Percentiles rank a stretch among this genome's conserved stretches.
phyloP scores from a whole-genome alignment of 495 filamentous ascomycete genomes.

The Delitschia confertaspora region DNA sequence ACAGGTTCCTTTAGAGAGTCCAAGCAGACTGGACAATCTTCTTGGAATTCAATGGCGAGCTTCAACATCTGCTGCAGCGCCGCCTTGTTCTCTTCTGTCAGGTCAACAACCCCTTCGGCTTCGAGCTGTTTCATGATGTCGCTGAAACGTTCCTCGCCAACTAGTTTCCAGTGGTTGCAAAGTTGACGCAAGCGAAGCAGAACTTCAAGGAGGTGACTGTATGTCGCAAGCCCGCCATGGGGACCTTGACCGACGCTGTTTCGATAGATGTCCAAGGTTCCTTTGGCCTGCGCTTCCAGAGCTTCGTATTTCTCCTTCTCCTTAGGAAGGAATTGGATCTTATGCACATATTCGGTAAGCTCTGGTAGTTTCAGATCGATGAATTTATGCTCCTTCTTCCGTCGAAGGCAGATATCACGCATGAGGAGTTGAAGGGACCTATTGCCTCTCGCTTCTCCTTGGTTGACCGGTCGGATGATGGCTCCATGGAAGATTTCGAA shows the following conservation, averaged over 20 bases:
- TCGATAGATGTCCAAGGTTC: slow-evolving; percentile 56
- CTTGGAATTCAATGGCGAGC: slow-evolving; percentile 68
- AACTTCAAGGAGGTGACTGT: slow-evolving; percentile 67
- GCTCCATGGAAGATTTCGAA: slow-evolving; percentile 65
- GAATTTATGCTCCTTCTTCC: slow-evolving; percentile 85
- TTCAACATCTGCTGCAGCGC: slow-evolving; percentile 72
- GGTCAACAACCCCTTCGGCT: slow-evolving; percentile 52
- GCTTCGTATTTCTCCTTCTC: slow-evolving; percentile 76
- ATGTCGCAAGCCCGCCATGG: slow-evolving; percentile 39
- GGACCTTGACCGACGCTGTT: slow-evolving; percentile 32
- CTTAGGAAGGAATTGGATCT: slow-evolving; percentile 63
- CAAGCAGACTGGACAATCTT: slow-evolving; percentile 78
- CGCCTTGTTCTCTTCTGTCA: slow-evolving; percentile 63
- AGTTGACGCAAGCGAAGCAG: slow-evolving; percentile 77
- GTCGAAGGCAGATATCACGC: slow-evolving; percentile 70
- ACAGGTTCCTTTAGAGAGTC: slow-evolving; percentile 65
- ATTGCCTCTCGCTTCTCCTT: slow-evolving; percentile 50
- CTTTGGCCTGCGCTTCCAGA: slow-evolving; percentile 65
- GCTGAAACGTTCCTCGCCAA: slow-evolving; percentile 58
- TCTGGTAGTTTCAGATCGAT: slow-evolving; percentile 73
- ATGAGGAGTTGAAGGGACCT: slow-evolving; percentile 68
- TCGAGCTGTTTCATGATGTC: slow-evolving; percentile 61
- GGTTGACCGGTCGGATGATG: slow-evolving; percentile 61
- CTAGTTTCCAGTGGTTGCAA: slow-evolving; percentile 82
- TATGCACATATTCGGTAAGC: slow-evolving; percentile 72